Conservation (phyloP, 1,139 yeast genomes). For the Protomyces inouyei region DNA sequence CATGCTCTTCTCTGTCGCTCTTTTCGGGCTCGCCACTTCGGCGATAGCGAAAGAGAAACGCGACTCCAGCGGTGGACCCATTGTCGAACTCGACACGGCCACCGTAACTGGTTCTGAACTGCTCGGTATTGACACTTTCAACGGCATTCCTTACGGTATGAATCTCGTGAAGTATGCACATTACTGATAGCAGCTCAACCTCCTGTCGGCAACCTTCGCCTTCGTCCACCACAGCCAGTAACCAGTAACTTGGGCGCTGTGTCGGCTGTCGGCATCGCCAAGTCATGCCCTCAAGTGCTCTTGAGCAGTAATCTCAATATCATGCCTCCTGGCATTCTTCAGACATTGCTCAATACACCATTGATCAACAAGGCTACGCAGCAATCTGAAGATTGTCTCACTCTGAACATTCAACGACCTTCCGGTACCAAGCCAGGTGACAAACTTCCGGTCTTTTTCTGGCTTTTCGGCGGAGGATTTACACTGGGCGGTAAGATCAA, state of each 20-base stretch:
- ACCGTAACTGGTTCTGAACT: neutral
- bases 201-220: constrained; percentile 13
- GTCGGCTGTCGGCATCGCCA: neutral
- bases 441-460: constrained; percentile 31
- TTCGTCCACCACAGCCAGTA: neutral
- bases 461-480: constrained; percentile 39
- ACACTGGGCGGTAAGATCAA: neutral
- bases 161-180: constrained; percentile 11
- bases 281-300: neutral
- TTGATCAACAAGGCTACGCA: constrained; percentile 32
- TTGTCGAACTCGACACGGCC: neutral
- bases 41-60: neutral
- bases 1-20: neutral
- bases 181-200: constrained; percentile 1
- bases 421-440: neutral
- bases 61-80: neutral
- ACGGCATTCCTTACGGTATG: constrained; percentile 19
- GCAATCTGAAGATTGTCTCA: constrained; percentile 32
- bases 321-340: constrained; percentile 7
- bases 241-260: constrained; percentile 22
- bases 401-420: neutral
- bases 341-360: constrained; percentile 26
- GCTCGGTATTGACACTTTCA: neutral
- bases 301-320: neutral
- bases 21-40: neutral